Evolutionary conservation across 371 early-diverging fungal species (phyloP).

Genomic region (Lichtheimia ramosa): DNA sequence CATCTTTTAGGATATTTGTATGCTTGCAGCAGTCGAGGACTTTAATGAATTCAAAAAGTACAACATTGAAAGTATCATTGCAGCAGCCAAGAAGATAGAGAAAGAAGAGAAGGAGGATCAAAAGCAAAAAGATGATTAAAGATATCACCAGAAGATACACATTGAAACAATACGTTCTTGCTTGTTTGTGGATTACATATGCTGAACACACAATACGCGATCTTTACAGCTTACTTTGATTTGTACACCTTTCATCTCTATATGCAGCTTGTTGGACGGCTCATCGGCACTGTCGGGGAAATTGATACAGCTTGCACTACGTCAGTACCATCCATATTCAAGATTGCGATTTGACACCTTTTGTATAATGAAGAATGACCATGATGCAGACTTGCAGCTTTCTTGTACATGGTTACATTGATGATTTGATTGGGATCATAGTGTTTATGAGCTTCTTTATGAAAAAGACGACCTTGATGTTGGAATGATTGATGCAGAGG

Average conservation of each 20-base stretch:
- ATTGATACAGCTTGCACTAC: constrained; percentile 55
- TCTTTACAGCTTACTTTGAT: constrained; percentile 19
- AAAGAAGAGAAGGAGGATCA: too few species aligned
- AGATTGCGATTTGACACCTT: constrained; percentile 33
- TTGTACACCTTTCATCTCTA: constrained; percentile 47
- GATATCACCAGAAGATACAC: constrained; percentile 45
- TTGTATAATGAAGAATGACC: constrained; percentile 41
- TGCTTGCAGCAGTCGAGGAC: constrained; percentile 68
- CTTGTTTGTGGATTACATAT: constrained; percentile 32
- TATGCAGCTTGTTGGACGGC: constrained; percentile 53
- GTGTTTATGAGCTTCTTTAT: constrained; percentile 60
- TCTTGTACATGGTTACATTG: constrained; percentile 59
- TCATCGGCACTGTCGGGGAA: constrained; percentile 44
- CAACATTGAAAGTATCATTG: constrained; percentile 56
- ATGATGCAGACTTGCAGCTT: background rate
- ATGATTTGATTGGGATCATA: constrained; percentile 56
- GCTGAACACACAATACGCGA: constrained; percentile 48
- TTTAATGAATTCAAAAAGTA: constrained; percentile 65
- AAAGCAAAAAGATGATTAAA: too few species aligned
- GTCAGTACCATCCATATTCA: constrained; percentile 48
- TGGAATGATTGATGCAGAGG: constrained; percentile 50
- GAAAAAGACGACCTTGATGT: constrained; percentile 46
- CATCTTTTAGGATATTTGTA: constrained; percentile 59
- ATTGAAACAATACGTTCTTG: constrained; percentile 39
- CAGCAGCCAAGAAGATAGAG: too few species aligned